These are phyloP conservation scores for Quercus tomentella DNA, from an alignment of 331 rosid species.

Conservation along the genomic window DNA sequence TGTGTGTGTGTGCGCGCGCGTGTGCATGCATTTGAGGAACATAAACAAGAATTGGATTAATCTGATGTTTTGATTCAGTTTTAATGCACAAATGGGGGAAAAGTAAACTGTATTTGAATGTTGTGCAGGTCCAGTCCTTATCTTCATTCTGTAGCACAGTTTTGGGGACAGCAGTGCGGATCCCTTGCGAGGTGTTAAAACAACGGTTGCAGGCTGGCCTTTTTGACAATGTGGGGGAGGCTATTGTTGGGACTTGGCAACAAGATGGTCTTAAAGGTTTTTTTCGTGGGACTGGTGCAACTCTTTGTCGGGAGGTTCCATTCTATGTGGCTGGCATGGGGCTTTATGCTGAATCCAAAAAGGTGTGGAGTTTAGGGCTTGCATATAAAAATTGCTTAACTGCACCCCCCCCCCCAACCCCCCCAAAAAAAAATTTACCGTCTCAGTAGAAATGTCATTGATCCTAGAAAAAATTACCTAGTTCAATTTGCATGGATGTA, in stretches of 20 bases:
- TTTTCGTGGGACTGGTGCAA: constrained; percentile 99
- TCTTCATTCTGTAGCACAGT: constrained; percentile 94
- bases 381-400: not conserved
- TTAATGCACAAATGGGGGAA: not conserved
- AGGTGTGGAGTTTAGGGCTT: constrained; percentile 44
- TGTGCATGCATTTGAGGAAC: not conserved
- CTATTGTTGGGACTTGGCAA: constrained; percentile 80
- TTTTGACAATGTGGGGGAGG: constrained; percentile 83
- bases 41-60: not conserved
- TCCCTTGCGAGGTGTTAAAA: constrained; percentile 95
- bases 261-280: constrained; percentile 96
- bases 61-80: constrained; percentile 10
- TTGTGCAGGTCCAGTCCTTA: constrained; percentile 78
- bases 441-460: not conserved
- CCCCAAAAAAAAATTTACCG: too few relatives aligned
- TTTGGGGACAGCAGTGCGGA: constrained; percentile 95
- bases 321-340: constrained; percentile 99
- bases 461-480: not conserved
- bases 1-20: not conserved
- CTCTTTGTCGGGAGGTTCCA: constrained; percentile 98
- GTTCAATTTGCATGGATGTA: not conserved
- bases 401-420: too few relatives aligned
- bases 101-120: constrained; percentile 20
- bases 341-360: constrained; percentile 93
- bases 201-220: constrained; percentile 98